Conservation (phyloP, 768 basidiomycete genomes). For the Naganishia antarctica region DNA sequence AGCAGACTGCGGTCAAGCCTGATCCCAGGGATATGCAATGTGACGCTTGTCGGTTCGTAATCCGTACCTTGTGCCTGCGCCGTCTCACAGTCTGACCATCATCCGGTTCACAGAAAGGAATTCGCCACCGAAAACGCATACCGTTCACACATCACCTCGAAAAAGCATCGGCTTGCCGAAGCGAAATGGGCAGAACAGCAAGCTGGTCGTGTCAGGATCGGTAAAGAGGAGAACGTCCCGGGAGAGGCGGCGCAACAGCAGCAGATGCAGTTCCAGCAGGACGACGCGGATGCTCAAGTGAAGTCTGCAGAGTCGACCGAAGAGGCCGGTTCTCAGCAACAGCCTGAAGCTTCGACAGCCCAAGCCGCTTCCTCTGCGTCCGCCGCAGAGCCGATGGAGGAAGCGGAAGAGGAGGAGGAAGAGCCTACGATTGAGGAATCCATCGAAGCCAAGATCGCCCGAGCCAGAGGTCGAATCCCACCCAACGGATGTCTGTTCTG, state of each 20-base stretch:
- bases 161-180: constrained; percentile 79
- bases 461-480: constrained; percentile 19
- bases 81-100: not conserved
- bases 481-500: constrained; percentile 23
- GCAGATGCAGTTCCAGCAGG: not conserved
- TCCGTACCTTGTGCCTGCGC: not conserved
- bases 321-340: no score
- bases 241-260: constrained; percentile 21
- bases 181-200: constrained; percentile 49
- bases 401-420: constrained; percentile 7
- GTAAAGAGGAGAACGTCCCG: constrained; percentile 14
- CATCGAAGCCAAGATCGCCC: constrained; percentile 18
- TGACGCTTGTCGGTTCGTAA: constrained; percentile 75
- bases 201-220: constrained; percentile 32
- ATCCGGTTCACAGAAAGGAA: constrained; percentile 60
- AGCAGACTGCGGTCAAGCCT: constrained; percentile 67
- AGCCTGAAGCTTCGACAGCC: no score
- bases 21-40: constrained; percentile 61
- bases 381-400: constrained; percentile 9
- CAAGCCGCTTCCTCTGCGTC: not conserved
- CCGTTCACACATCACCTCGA: constrained; percentile 77
- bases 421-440: constrained; percentile 13
- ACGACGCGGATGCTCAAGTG: no score
- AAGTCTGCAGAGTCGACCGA: no score
- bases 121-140: constrained; percentile 88